Conservation (phyloP, 306 rosid genomes). For the Vicia villosa region DNA sequence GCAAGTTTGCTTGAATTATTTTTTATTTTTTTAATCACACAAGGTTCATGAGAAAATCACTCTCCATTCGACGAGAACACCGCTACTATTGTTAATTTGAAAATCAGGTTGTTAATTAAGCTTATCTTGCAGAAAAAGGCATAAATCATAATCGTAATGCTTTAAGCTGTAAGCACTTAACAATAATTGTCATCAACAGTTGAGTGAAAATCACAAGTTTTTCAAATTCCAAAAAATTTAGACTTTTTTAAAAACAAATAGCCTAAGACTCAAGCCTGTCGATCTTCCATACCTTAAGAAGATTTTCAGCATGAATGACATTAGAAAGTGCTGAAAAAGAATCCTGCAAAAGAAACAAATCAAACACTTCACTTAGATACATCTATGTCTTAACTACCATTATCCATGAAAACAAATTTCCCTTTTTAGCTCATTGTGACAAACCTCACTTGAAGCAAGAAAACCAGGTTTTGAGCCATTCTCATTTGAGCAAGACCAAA, state of each 20-base stretch:
- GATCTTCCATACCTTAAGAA: slow-evolving; percentile 75
- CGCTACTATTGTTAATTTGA: slow-evolving; percentile 8
- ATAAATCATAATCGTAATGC: slow-evolving; percentile 2
- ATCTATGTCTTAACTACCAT: slow-evolving; percentile 18
- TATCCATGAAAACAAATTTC: slow-evolving; percentile 25
- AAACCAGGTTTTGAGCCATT: slow-evolving; percentile 44
- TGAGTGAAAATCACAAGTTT: slow-evolving; percentile 7
- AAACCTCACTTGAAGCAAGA: slow-evolving; percentile 73
- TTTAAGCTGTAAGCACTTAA: slow-evolving; percentile 2
- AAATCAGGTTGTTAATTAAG: slow-evolving; percentile 13
- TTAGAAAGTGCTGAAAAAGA: slow-evolving; percentile 49
- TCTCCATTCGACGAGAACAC: slow-evolving; percentile 4
- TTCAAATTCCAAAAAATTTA: slow-evolving; percentile 16
- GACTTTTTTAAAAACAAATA: slow-evolving; percentile 28
- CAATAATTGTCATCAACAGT: slow-evolving; percentile 3
- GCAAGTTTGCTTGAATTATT: slow-evolving; percentile 10
- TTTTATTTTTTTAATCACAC: background rate
- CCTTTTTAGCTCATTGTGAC: slow-evolving; percentile 44
- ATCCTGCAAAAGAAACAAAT: slow-evolving; percentile 56
- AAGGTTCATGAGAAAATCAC: slow-evolving; percentile 8
- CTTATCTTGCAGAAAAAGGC: slow-evolving; percentile 2
- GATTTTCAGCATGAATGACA: slow-evolving; percentile 73
- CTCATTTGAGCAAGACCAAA: slow-evolving; percentile 59
- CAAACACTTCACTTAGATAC: slow-evolving; percentile 20
- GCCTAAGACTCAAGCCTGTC: slow-evolving; percentile 22